phyloP scores from a whole-genome alignment of 2,329 filamentous ascomycete genomes.

The Pestalotiopsis fici region DNA sequence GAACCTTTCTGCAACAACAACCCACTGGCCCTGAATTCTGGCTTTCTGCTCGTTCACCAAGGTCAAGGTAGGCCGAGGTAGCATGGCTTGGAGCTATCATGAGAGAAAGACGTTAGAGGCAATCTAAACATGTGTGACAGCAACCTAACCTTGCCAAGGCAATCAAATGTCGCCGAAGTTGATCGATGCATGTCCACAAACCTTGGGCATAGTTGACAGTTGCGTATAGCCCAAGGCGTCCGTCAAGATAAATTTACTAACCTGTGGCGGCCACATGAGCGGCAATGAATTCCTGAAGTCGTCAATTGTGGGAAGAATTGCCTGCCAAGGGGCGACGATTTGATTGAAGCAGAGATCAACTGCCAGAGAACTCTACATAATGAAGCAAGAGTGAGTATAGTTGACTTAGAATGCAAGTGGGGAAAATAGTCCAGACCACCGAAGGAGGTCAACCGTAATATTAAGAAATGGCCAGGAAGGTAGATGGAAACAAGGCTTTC shows the following conservation, averaged over 20 bases:
- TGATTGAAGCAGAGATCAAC: slow-evolving; percentile 6
- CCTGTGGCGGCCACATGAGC: background rate
- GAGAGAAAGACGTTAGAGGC: too few relatives aligned
- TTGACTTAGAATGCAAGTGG: background rate
- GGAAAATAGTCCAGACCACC: background rate
- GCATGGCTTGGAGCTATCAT: slow-evolving; percentile 1
- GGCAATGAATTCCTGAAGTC: slow-evolving; percentile 10
- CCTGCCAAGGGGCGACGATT: background rate
- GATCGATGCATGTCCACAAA: background rate
- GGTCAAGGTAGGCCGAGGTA: background rate
- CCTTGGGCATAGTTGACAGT: background rate
- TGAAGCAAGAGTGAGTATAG: background rate
- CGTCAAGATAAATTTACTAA: background rate
- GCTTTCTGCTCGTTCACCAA: slow-evolving; percentile 21
- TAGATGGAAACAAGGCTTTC: background rate
- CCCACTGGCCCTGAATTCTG: slow-evolving; percentile 13
- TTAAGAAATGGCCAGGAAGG: background rate
- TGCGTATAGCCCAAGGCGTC: background rate
- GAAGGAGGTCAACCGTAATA: background rate
- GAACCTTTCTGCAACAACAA: background rate
- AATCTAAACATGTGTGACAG: too few relatives aligned
- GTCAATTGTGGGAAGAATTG: background rate
- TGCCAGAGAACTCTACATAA: slow-evolving; percentile 5
- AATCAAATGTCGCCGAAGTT: too few relatives aligned
- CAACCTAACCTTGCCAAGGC: too few relatives aligned